Conservation (phyloP, 2,329 filamentous ascomycete genomes). For the Hymenoscyphus infarciens region DNA sequence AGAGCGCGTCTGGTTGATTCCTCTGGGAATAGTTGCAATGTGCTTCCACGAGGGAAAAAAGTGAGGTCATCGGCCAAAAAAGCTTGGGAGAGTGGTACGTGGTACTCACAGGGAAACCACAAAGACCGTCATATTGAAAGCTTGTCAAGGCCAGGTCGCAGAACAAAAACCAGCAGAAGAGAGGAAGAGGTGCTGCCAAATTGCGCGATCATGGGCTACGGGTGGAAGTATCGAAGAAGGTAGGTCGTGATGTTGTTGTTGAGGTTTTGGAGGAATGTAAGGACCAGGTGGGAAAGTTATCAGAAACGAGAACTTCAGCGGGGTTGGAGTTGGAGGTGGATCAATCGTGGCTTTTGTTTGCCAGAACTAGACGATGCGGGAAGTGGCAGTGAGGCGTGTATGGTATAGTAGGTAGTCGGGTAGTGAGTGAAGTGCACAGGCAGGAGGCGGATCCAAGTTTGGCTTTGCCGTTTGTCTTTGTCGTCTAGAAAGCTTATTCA, state of each 20-base stretch:
- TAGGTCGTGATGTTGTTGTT: slow-evolving; percentile 3
- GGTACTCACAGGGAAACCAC: slow-evolving; percentile 54
- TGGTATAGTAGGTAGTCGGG: not conserved
- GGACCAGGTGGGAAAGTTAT: no score
- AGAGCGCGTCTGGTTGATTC: not conserved
- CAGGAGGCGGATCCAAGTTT: not conserved
- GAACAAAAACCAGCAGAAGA: slow-evolving; percentile 15
- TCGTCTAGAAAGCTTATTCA: not conserved
- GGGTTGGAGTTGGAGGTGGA: not conserved
- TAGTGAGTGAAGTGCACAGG: not conserved
- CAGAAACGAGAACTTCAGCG: not conserved
- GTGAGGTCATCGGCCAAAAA: slow-evolving; percentile 1
- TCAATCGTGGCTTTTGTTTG: not conserved
- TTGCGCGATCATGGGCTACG: slow-evolving; percentile 29
- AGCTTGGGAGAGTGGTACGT: slow-evolving; percentile 28
- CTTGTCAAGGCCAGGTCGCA: slow-evolving; percentile 21
- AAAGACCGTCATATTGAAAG: slow-evolving; percentile 52
- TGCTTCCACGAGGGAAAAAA: not conserved
- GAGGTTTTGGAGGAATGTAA: not conserved
- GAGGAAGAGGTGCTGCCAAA: slow-evolving; percentile 14
- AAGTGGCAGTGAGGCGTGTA: not conserved
- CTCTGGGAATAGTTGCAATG: not conserved
- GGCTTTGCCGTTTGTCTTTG: not conserved
- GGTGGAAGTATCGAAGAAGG: slow-evolving; percentile 11
- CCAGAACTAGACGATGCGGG: not conserved